Evolutionary conservation across 345 rosid genomes (phyloP).

Genomic region (Citrus sinensis): DNA sequence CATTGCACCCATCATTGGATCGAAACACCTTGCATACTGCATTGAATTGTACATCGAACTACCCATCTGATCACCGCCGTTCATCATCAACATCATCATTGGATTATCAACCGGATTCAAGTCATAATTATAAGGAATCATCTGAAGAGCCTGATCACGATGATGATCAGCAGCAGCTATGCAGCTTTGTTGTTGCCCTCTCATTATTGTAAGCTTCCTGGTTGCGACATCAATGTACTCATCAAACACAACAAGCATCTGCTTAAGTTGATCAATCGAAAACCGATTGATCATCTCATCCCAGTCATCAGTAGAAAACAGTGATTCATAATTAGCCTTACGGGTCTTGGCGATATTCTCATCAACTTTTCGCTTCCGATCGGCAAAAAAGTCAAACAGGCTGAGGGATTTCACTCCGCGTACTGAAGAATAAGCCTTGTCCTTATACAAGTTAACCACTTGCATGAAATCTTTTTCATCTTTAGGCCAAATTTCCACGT

Average conservation of each 20-base stretch:
- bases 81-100: not conserved
- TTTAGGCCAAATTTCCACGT: conserved; percentile 29
- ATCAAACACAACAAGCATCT: not conserved
- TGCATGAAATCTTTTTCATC: conserved; percentile 19
- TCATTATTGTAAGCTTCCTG: not conserved
- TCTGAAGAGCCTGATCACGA: not conserved
- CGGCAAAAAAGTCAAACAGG: conserved; percentile 9
- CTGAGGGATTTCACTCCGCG: conserved; percentile 15
- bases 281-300: not conserved
- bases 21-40: not conserved
- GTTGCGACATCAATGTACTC: not conserved
- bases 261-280: not conserved
- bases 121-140: not conserved
- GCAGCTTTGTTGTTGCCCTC: not conserved
- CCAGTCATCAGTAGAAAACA: not conserved
- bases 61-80: not conserved
- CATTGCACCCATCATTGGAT: not conserved
- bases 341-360: not conserved
- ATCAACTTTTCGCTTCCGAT: not conserved
- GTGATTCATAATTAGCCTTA: conserved; percentile 1
- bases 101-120: not conserved
- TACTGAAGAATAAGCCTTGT: conserved; percentile 8
- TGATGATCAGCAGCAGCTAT: not conserved
- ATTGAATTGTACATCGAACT: not conserved
- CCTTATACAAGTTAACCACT: conserved; percentile 28